A percentile compares a stretch with the other conserved stretches of the same genome.
Evolutionary conservation across 2,329 filamentous ascomycete species (phyloP).

Genomic region (Fusarium concolor): DNA sequence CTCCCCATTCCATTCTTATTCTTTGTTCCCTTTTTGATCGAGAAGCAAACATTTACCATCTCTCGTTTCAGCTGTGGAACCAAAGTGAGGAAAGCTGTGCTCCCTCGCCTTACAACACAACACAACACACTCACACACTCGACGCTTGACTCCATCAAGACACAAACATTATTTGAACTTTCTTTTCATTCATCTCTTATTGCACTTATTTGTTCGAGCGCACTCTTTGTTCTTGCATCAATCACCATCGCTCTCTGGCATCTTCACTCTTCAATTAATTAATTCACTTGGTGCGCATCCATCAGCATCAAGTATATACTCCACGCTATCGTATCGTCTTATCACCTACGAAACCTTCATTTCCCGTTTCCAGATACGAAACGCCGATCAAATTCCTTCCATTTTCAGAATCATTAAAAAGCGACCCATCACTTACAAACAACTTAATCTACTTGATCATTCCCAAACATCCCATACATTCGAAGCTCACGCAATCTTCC

Average conservation of each 20-base stretch:
- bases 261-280: background rate
- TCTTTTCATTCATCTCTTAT: conserved; percentile 18
- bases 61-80: conserved; percentile 43
- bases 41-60: conserved; percentile 33
- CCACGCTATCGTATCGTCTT: conserved; percentile 1
- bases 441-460: conserved; percentile 14
- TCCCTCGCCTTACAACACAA: conserved; percentile 33
- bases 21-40: conserved; percentile 2
- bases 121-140: background rate
- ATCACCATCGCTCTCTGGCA: background rate
- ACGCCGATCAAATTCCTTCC: conserved; percentile 28
- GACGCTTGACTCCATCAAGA: conserved; percentile 7
- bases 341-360: conserved; percentile 28
- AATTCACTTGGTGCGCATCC: conserved; percentile 8
- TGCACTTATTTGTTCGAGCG: conserved; percentile 1
- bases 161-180: conserved; percentile 16
- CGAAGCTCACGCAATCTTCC: background rate
- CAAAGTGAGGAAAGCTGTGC: conserved; percentile 41
- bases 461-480: background rate
- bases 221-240: background rate
- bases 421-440: background rate
- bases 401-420: conserved; percentile 3
- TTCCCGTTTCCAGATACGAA: conserved; percentile 5
- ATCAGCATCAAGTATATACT: conserved; percentile 7
- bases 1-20: conserved; percentile 8